phyloP scores from a whole-genome alignment of 2,329 filamentous ascomycete genomes.

The Fusarium falciforme region DNA sequence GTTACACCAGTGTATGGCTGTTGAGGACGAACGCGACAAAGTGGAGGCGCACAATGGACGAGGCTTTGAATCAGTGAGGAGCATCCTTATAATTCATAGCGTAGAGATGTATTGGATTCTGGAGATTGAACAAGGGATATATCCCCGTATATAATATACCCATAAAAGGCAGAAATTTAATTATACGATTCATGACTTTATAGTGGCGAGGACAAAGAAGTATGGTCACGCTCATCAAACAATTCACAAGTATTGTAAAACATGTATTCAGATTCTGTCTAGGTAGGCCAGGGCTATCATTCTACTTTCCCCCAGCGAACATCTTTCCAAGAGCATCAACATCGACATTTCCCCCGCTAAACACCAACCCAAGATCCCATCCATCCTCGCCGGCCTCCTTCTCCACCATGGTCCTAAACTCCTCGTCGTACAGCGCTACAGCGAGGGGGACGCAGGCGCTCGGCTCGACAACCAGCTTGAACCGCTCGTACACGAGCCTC shows the following conservation, averaged over 20 bases:
- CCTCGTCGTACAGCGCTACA: slow-evolving; percentile 85
- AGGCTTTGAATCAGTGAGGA: slow-evolving; percentile 48
- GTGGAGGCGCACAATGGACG: slow-evolving; percentile 75
- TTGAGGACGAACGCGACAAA: slow-evolving; percentile 69
- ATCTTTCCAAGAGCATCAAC: slow-evolving; percentile 65
- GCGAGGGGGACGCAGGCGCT: slow-evolving; percentile 87
- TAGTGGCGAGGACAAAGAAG: not conserved
- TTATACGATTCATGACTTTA: not conserved
- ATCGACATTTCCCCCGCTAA: slow-evolving; percentile 71
- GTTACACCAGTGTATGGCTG: slow-evolving; percentile 68
- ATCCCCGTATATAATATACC: not conserved
- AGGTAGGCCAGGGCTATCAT: not conserved
- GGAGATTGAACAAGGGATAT: not conserved
- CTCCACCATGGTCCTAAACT: slow-evolving; percentile 79
- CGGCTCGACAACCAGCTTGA: slow-evolving; percentile 93
- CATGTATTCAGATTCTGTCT: not conserved
- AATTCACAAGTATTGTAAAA: not conserved
- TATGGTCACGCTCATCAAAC: not conserved
- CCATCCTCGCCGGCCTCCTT: slow-evolving; percentile 76
- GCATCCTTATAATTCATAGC: too few species aligned
- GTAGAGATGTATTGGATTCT: too few species aligned
- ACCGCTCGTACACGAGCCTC: slow-evolving; percentile 82
- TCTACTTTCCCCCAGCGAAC: slow-evolving; percentile 49
- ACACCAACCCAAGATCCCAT: slow-evolving; percentile 75
- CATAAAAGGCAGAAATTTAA: not conserved